Conservation (phyloP, 306 rosid genomes). For the Macrotyloma uniflorum region DNA sequence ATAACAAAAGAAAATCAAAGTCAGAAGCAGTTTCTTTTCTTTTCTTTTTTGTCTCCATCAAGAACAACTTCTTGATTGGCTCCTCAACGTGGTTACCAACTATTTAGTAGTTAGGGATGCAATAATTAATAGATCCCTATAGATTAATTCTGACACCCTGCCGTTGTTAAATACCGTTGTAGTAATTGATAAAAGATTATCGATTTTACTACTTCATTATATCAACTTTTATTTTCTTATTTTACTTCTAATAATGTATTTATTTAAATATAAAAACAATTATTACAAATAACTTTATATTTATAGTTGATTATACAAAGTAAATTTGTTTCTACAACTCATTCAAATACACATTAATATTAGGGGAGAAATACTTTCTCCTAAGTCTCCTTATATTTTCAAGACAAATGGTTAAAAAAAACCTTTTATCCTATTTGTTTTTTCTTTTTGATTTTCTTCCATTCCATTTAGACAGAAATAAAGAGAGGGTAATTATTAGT, state of each 20-base stretch:
- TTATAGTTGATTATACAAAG: background rate
- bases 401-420: background rate
- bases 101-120: constrained; percentile 11
- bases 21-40: constrained; percentile 25
- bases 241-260: background rate
- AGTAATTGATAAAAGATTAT: background rate
- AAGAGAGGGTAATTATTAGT: background rate
- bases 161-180: background rate
- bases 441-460: background rate
- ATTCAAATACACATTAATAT: background rate
- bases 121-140: constrained; percentile 13
- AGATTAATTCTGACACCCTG: background rate
- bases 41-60: constrained; percentile 24
- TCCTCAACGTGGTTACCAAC: constrained; percentile 14
- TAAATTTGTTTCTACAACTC: background rate
- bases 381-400: background rate
- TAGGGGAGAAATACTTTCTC: no score
- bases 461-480: background rate
- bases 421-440: no score
- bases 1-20: constrained; percentile 30
- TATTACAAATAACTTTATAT: background rate
- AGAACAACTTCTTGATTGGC: constrained; percentile 17
- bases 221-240: background rate
- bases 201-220: background rate
- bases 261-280: background rate